phyloP scores from a whole-genome alignment of 306 rosid genomes.

The Castanea mollissima region DNA sequence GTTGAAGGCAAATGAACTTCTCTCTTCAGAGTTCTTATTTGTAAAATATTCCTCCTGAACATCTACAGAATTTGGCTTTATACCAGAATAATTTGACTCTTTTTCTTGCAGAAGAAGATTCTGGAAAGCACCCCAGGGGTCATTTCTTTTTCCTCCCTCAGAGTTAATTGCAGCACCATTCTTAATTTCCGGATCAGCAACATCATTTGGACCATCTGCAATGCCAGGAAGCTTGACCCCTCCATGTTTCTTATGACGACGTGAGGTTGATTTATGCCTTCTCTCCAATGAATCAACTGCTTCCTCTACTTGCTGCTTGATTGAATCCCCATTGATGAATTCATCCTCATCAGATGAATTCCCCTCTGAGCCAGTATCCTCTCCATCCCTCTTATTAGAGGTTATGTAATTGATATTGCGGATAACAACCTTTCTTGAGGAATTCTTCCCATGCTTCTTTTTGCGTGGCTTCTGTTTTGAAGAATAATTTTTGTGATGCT shows the following conservation, averaged over 20 bases:
- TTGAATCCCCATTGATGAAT: constrained; percentile 61
- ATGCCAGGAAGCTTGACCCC: constrained; percentile 28
- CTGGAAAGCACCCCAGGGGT: constrained; percentile 90
- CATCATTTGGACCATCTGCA: constrained; percentile 36
- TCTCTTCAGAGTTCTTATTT: constrained; percentile 39
- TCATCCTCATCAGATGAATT: constrained; percentile 66
- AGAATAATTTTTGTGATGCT: constrained; percentile 46
- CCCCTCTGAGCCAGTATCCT: constrained; percentile 62
- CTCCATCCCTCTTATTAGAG: constrained; percentile 77
- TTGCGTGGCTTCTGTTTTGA: constrained; percentile 33
- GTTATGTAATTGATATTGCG: constrained; percentile 96
- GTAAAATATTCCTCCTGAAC: constrained; percentile 47
- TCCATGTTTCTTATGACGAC: constrained; percentile 50
- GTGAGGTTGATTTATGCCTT: constrained; percentile 59
- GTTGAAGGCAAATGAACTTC: constrained; percentile 36
- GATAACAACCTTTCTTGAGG: constrained; percentile 87
- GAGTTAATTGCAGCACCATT: constrained; percentile 23
- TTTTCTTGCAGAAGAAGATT: constrained; percentile 79
- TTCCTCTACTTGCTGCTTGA: constrained; percentile 85
- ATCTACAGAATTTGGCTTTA: constrained; percentile 34
- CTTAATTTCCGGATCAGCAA: constrained; percentile 32
- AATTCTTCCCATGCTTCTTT: constrained; percentile 68
- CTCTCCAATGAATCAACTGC: constrained; percentile 81
- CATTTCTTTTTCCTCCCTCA: constrained; percentile 43
- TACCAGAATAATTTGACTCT: constrained; percentile 37